Evolutionary conservation across 2,329 filamentous ascomycete genomes (phyloP).

Genomic region (Phoma sp.): DNA sequence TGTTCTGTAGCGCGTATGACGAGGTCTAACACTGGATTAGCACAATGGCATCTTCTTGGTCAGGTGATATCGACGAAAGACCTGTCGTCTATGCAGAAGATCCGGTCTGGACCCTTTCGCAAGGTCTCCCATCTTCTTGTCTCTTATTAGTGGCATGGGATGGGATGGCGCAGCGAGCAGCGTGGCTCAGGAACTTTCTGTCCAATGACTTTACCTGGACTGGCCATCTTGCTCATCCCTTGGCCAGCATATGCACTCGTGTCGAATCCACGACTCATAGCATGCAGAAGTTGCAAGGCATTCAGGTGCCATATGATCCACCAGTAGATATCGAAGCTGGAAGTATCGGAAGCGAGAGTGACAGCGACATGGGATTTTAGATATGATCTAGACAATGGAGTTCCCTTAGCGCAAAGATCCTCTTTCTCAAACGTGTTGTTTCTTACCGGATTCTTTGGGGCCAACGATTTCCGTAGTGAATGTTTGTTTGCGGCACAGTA

Average conservation of each 20-base stretch:
- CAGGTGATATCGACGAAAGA: neutral
- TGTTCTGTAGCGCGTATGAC: neutral
- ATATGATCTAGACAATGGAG: too few species aligned
- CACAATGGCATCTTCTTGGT: slow-evolving; percentile 9
- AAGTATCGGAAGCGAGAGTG: neutral
- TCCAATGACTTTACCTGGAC: neutral
- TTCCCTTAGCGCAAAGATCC: too few species aligned
- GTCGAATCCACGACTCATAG: neutral
- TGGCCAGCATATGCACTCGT: neutral
- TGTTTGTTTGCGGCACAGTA: neutral
- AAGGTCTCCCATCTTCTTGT: neutral
- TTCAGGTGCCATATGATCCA: neutral
- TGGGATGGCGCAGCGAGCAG: slow-evolving; percentile 3
- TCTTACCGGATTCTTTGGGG: neutral
- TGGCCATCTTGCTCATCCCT: neutral
- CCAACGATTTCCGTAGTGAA: neutral
- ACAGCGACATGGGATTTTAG: slow-evolving; percentile 7
- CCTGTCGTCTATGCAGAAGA: slow-evolving; percentile 1
- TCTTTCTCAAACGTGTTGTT: too few species aligned
- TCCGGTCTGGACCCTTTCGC: neutral
- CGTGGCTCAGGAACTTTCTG: slow-evolving; percentile 11
- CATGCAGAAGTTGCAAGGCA: neutral
- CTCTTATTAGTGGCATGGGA: slow-evolving; percentile 10
- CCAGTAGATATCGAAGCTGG: neutral
- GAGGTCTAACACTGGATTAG: neutral